Evolutionary conservation across 2,329 filamentous ascomycete genomes (phyloP), one percentile per base, ranked within the genome.

Genomic region (Ceratocystis colombiana): DNA sequence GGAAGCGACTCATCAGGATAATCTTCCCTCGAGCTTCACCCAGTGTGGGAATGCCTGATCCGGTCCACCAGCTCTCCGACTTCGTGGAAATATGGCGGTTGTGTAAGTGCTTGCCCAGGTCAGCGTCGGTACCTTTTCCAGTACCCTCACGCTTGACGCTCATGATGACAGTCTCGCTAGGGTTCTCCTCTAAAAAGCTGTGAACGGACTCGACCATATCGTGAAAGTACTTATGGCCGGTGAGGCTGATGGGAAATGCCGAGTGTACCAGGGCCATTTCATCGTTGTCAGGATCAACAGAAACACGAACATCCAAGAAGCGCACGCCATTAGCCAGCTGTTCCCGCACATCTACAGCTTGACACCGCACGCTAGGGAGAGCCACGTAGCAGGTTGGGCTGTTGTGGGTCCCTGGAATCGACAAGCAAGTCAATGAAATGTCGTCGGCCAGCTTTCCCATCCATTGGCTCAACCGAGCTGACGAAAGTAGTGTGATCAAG

Each of bases 341-440:
- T 64, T 87, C 84, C 62, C 80, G 79, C 4, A 95, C 81, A 68
- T 84, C 80, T 20, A 92, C 90, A 44, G 89, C 87, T 77, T 99
- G 94, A 76, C 94, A 97, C 48, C 94, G 88, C 46, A 97, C 94
- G 1, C 90, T 96, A 1, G 94, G 94, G 4, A 96, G 82, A 12
- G 94, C 92, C 62, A 84, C 82, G 78, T 95, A 82, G 77, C 84
- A 88, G 8, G 92, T 95, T 5, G 94, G 90, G 20, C 89, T 90
- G 77, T 99, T 97, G 79, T 99, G 94, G 0, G 94, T 96, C 69
- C 94, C 94, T 0, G 94, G 94, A 69, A 97, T 94, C 62, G 88
- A 94, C 62, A 99, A 84, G 2, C 87, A 82, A 0, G 89, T 88
- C 3, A 97, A 79, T 1, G 90, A 85, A 64, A 84, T 87, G 22